These are phyloP conservation scores for Termitomyces sp. DNA, from an alignment of 768 basidiomycete species.

Conservation along the genomic window DNA sequence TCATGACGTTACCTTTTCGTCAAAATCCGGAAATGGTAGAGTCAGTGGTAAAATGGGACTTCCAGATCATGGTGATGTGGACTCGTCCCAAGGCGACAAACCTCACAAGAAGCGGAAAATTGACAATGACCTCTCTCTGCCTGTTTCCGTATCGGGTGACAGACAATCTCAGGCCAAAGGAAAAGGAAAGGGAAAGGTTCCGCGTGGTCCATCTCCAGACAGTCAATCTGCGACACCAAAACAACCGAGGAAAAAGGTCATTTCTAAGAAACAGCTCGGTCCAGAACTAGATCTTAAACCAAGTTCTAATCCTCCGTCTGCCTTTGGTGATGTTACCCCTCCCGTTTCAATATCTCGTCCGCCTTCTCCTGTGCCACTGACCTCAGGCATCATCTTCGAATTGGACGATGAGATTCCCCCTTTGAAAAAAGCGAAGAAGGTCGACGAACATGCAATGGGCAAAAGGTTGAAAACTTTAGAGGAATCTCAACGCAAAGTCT, in stretches of 20 bases:
- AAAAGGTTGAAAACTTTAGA: slow-evolving; percentile 76
- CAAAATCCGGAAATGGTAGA: slow-evolving; percentile 38
- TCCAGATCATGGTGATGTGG: slow-evolving; percentile 54
- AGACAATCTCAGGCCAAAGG: slow-evolving; percentile 33
- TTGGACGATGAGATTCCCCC: slow-evolving; percentile 67
- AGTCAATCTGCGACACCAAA: slow-evolving; percentile 50
- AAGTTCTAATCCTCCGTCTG: slow-evolving; percentile 48
- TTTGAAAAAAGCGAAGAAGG: slow-evolving; percentile 70
- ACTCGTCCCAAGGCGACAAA: slow-evolving; percentile 34
- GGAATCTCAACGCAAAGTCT: slow-evolving; percentile 83
- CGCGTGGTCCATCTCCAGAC: slow-evolving; percentile 56
- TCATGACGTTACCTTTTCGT: slow-evolving; percentile 15
- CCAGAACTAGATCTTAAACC: slow-evolving; percentile 47
- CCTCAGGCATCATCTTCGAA: slow-evolving; percentile 63
- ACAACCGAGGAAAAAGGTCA: slow-evolving; percentile 47
- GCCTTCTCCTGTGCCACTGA: slow-evolving; percentile 55
- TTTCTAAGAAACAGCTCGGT: slow-evolving; percentile 54
- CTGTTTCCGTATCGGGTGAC: slow-evolving; percentile 19
- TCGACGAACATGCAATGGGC: slow-evolving; percentile 65
- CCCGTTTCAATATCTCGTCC: slow-evolving; percentile 53
- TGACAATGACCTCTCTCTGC: slow-evolving; percentile 37
- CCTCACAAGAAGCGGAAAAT: slow-evolving; percentile 60
- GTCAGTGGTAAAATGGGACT: slow-evolving; percentile 47
- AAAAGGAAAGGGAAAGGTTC: slow-evolving; percentile 49
- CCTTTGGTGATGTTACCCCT: slow-evolving; percentile 69